Conservation (phyloP, 139 green algal species). For the Chlorokybus atmophyticus region DNA sequence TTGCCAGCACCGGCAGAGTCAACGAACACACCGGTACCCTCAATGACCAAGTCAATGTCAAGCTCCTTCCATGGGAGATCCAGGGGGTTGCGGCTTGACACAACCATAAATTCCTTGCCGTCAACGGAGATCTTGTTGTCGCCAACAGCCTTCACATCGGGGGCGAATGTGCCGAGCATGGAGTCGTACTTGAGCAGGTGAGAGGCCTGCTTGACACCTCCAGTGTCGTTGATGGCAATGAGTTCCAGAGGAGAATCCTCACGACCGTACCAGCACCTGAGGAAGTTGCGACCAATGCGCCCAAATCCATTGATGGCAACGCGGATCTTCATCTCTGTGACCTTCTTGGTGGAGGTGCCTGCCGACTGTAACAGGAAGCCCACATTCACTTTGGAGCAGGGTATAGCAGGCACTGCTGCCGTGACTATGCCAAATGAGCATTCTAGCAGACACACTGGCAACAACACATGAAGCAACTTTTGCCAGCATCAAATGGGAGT, state of each 20-base stretch:
- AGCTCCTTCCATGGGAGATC: conserved; percentile 45
- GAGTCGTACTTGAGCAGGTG: conserved; percentile 44
- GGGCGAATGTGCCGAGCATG: conserved; percentile 43
- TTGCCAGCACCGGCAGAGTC: conserved; percentile 38
- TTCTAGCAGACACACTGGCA: too few relatives aligned
- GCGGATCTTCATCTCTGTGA: conserved; percentile 47
- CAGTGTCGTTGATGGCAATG: conserved; percentile 44
- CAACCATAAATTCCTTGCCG: conserved; percentile 41
- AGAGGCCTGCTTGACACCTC: conserved; percentile 42
- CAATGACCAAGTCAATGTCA: conserved; percentile 47
- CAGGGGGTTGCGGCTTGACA: conserved; percentile 39
- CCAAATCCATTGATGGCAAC: conserved; percentile 99
- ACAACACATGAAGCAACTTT: too few relatives aligned
- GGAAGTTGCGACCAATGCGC: conserved; percentile 79
- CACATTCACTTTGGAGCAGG: too few relatives aligned
- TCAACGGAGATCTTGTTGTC: conserved; percentile 41
- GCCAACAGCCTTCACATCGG: conserved; percentile 36
- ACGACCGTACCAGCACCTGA: conserved; percentile 39
- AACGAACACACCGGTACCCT: conserved; percentile 46
- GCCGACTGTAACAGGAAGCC: conserved; percentile 5
- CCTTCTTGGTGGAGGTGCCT: conserved; percentile 15
- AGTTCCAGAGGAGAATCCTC: conserved; percentile 54
- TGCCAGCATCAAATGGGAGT: too few relatives aligned
- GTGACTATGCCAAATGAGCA: too few relatives aligned
- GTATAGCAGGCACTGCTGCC: too few relatives aligned